These are phyloP conservation scores for Phialocephala subalpina DNA, from an alignment of 2,329 filamentous ascomycete species.

Conservation along the genomic window DNA sequence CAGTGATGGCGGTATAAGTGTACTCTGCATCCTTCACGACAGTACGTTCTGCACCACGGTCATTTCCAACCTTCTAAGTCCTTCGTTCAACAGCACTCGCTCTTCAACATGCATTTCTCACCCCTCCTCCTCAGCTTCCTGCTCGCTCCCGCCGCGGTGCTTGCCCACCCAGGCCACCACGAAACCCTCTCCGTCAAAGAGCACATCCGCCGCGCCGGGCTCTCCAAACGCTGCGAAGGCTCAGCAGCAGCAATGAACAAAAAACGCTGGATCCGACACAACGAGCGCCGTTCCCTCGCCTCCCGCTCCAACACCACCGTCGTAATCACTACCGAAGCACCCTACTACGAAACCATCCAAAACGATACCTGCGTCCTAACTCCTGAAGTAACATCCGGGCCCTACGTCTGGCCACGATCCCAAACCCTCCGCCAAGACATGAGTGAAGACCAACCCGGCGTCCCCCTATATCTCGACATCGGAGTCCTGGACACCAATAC, in stretches of 20 bases:
- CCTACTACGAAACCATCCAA: constrained; percentile 35
- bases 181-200: neutral
- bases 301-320: constrained; percentile 19
- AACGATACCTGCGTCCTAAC: constrained; percentile 57
- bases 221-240: constrained; percentile 6
- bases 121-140: neutral
- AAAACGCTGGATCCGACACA: constrained; percentile 22
- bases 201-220: neutral
- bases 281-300: constrained; percentile 25
- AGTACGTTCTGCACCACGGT: neutral
- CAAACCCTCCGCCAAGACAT: constrained; percentile 53
- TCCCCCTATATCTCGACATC: constrained; percentile 57
- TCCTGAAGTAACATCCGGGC: constrained; percentile 61
- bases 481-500: constrained; percentile 62
- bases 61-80: neutral
- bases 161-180: constrained; percentile 5
- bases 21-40: neutral
- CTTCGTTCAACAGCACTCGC: neutral
- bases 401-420: constrained; percentile 57
- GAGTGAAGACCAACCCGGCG: constrained; percentile 54
- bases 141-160: neutral
- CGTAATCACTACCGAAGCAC: neutral
- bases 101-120: constrained; percentile 3
- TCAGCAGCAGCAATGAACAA: constrained; percentile 25
- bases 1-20: neutral